phyloP scores from a whole-genome alignment of 169 alveolate genomes.

The Perkinsus olseni region DNA sequence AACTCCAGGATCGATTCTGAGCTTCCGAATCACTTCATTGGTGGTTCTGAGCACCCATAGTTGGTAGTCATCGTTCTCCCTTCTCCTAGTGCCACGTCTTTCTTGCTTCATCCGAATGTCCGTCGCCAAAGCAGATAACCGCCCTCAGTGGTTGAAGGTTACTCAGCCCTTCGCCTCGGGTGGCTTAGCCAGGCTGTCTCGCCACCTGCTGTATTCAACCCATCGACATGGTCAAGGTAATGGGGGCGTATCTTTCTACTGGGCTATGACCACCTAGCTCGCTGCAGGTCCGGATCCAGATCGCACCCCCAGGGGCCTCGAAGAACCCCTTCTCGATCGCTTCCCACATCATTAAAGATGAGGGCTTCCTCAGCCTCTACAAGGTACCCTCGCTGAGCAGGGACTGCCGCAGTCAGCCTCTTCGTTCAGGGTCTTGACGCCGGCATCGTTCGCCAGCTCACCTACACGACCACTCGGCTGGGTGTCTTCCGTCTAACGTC shows the following conservation, averaged over 20 bases:
- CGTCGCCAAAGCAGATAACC: not conserved
- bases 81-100: not conserved
- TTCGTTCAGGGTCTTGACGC: conserved; percentile 88
- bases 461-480: conserved; percentile 86
- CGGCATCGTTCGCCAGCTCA: conserved; percentile 81
- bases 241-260: conserved; percentile 74
- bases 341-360: conserved; percentile 35
- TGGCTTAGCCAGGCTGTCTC: conserved; percentile 70
- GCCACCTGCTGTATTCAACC: conserved; percentile 79
- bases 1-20: too few species aligned
- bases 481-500: conserved; percentile 82
- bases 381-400: conserved; percentile 32
- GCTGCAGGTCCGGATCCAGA: conserved; percentile 72
- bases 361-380: conserved; percentile 51
- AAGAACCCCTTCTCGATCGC: conserved; percentile 48
- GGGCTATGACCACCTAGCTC: conserved; percentile 68
- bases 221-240: conserved; percentile 70
- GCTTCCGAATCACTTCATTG: too few species aligned
- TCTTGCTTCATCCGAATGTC: not conserved
- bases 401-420: conserved; percentile 58
- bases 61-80: not conserved
- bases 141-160: conserved; percentile 11
- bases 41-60: too few species aligned
- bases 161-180: conserved; percentile 66
- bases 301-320: conserved; percentile 60